Base-by-base conservation (phyloP, 2,329 filamentous ascomycete genomes). In the Clarireedia homoeocarpa region DNA sequence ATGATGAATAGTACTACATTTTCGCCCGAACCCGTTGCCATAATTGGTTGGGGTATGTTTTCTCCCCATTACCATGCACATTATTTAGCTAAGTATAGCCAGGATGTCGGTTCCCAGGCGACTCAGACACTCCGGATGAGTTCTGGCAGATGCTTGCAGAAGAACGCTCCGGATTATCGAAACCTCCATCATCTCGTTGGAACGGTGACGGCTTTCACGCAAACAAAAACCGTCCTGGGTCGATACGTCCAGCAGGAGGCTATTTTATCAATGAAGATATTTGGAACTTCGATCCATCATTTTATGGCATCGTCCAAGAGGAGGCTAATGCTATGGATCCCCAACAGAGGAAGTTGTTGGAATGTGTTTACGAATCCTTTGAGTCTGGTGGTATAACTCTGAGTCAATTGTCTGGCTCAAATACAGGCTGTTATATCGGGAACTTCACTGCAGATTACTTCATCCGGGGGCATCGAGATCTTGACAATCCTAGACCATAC, bases 61-160 rank as follows among this genome's bases (percentile, higher is more conserved):
- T 7, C 12, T 20, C 24, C 10, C 6, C 6, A 7, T 20, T 38
- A 24, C 10, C 2, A 40, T 23, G 34, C n/a, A 42, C 1, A 30
- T 15, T 15, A 48, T 39, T 5, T 48, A 14, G 4, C 36, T 38
- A 39, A 48, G 3, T 1, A 26, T 10, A 1, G 3, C 20, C 17
- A 54, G 51, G 51, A 9, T 74, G 78, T 48, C 73, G 77, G 7
- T 79, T 81, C 44, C 77, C 79, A 5, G 78, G 77, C 3, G 68
- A 73, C 42, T 50, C 55, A 17, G 50, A 55, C 17, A 59, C 60
- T 1, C 45, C 62, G 3, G 23, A 49, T 24, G 46, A 56, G 23
- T 51, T 64, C 20, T 64, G 61, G 61, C 38, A 63, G 17, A 34
- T 63, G 46, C 45, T 64, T 26, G 51, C 34, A 14, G 48, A 58